These are phyloP conservation scores for Colletotrichum sp. DNA, from an alignment of 2,329 filamentous ascomycete genomes.

Conservation along the genomic window DNA sequence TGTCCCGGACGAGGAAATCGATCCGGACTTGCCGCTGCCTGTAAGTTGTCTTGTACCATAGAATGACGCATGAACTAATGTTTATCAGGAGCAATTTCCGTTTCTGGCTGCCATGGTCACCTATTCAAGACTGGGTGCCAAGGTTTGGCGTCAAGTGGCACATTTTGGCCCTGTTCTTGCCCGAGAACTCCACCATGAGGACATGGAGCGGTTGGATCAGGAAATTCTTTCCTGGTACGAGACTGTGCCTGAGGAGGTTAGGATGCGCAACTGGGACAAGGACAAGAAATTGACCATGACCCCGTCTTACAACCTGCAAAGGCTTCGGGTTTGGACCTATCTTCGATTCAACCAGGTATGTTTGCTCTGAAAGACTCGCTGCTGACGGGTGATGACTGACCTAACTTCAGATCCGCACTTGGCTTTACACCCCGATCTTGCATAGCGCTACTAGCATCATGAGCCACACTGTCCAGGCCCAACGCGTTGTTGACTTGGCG, in stretches of 20 bases:
- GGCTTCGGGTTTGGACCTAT: constrained; percentile 84
- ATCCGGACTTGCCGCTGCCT: constrained; percentile 78
- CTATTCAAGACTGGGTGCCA: constrained; percentile 83
- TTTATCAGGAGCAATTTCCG: constrained; percentile 56
- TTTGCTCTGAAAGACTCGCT: background rate
- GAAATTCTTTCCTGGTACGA: constrained; percentile 90
- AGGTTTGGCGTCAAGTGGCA: constrained; percentile 83
- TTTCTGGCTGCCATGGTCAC: constrained; percentile 85
- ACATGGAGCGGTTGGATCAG: constrained; percentile 81
- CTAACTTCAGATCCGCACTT: constrained; percentile 70
- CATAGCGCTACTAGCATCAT: constrained; percentile 86
- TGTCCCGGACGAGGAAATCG: constrained; percentile 85
- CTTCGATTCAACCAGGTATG: constrained; percentile 78
- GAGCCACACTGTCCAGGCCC: constrained; percentile 74
- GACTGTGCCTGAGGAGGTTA: constrained; percentile 67
- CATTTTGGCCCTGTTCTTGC: constrained; percentile 67
- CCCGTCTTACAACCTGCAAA: constrained; percentile 69
- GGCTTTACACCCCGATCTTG: constrained; percentile 86
- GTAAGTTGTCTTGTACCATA: constrained; percentile 51
- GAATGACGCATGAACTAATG: constrained; percentile 21
- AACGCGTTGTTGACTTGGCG: constrained; percentile 75
- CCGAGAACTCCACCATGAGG: constrained; percentile 70
- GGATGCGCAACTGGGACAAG: constrained; percentile 63
- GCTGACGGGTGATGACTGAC: background rate
- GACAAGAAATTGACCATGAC: constrained; percentile 57